Conservation (phyloP, 2,329 filamentous ascomycete species). For the Colletotrichum cereale region DNA sequence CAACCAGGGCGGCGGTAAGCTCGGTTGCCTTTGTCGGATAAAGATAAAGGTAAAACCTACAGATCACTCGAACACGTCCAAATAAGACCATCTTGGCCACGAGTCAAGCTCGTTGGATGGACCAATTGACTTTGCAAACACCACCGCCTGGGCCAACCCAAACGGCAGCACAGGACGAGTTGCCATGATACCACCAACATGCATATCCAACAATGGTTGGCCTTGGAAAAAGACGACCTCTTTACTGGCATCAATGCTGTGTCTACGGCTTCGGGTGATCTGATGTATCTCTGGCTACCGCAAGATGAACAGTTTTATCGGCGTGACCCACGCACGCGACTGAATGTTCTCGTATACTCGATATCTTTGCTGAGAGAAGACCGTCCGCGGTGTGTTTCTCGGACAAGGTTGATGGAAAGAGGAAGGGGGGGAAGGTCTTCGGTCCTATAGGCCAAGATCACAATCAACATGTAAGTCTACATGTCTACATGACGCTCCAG, state of each 20-base stretch:
- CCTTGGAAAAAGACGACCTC: neutral
- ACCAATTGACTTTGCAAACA: neutral
- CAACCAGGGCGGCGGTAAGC: constrained; percentile 23
- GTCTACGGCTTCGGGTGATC: constrained; percentile 17
- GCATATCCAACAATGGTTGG: neutral
- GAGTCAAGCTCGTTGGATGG: neutral
- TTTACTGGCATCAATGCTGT: neutral
- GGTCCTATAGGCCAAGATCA: constrained; percentile 3
- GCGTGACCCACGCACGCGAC: neutral
- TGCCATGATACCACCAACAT: neutral
- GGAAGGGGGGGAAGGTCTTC: constrained; percentile 1
- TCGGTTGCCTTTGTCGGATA: neutral
- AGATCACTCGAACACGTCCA: neutral
- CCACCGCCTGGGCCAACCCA: constrained; percentile 1
- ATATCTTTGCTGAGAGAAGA: constrained; percentile 3
- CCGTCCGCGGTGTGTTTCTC: neutral
- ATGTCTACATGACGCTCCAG: neutral
- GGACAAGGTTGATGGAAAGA: constrained; percentile 3
- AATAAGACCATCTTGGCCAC: neutral
- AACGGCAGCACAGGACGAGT: neutral
- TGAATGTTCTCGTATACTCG: constrained; percentile 7
- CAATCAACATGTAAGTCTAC: neutral
- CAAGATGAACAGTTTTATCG: constrained; percentile 1
- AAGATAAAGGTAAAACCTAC: neutral
- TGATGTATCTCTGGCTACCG: constrained; percentile 16